Evolutionary conservation across 1,284 basidiomycete species (phyloP), one percentile per base, ranked within the genome.

Genomic region (Sanghuangporus weigelae): DNA sequence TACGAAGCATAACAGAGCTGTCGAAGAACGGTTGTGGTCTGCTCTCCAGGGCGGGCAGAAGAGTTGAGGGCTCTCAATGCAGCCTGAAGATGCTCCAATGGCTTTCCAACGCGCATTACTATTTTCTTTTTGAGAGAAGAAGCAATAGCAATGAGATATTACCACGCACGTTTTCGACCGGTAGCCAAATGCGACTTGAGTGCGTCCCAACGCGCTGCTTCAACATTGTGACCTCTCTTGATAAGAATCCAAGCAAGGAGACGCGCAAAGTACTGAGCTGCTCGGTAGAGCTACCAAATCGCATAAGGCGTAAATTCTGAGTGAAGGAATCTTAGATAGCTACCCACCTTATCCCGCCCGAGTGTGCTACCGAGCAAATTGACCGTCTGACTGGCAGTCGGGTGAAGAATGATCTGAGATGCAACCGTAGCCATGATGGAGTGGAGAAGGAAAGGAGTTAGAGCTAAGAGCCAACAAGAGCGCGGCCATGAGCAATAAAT

Each of bases 101-200:
- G 95, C 77, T 98, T 97, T 71, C 95, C 94, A 60, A 98, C 80
- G 21, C 96, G 86, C 83, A 98, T 83, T 59, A 98, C 95, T 97
- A 16, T 7, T 6, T 16, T 38, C 5, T 36, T 7, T 38, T 16
- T 19, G 14, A 38, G 26, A 54, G n/a, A 11, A 19, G 31, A n/a
- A 38, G 19, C n/a, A 6, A 51, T 19, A 36, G 12, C 2, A 5
- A 4, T 26, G 38, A 35, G 14, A 36, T 2, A 11, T 21, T 35
- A 31, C 4, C 14, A 76, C 89, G 67, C 73, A 95, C 93, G 78
- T 76, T 94, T 95, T 66, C 94, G 82, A 53, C 85, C 90, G 26
- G 82, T 83, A 2, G 84, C 91, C 39, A 96, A 83, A 69, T 93
- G 92, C 36, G 78, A 77, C 75, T 95, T 95, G 68, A 96, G 80